phyloP scores from a whole-genome alignment of 2,329 filamentous ascomycete genomes.

The Myriosclerotinia curreyana region DNA sequence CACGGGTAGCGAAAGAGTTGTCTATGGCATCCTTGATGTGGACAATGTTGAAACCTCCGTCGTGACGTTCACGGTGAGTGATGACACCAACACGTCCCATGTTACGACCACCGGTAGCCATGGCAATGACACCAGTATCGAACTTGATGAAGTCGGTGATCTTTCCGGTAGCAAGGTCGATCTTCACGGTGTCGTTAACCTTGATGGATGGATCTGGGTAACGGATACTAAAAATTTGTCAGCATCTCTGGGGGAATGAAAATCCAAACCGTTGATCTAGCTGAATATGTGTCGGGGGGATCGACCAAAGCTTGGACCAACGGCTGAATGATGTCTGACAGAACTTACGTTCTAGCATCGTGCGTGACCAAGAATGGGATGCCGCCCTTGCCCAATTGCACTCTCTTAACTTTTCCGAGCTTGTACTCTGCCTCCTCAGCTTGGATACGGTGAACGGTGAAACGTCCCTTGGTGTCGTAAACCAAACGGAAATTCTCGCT shows the following conservation, averaged over 20 bases:
- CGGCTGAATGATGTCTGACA: constrained; percentile 98
- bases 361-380: constrained; percentile 99
- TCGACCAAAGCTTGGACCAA: constrained; percentile 99
- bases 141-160: constrained; percentile 98
- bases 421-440: constrained; percentile 99
- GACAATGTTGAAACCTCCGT: constrained; percentile 99
- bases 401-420: constrained; percentile 99
- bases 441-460: constrained; percentile 99
- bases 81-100: constrained; percentile 99
- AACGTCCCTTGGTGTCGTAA: constrained; percentile 99
- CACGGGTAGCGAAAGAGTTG: constrained; percentile 99
- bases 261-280: constrained; percentile 41
- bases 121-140: constrained; percentile 96
- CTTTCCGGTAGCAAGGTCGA: constrained; percentile 95
- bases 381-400: constrained; percentile 98
- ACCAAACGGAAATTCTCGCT: constrained; percentile 99
- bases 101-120: constrained; percentile 99
- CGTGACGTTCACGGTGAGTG: constrained; percentile 99
- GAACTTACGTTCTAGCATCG: constrained; percentile 99
- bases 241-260: constrained; percentile 36
- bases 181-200: constrained; percentile 99
- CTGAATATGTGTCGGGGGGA: constrained; percentile 38
- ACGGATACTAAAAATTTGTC: constrained; percentile 70
- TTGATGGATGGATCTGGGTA: constrained; percentile 98
- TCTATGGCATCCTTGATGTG: constrained; percentile 99